phyloP scores from a whole-genome alignment of 805 yeast genomes.

The Barnettozyma wickerhamii region DNA sequence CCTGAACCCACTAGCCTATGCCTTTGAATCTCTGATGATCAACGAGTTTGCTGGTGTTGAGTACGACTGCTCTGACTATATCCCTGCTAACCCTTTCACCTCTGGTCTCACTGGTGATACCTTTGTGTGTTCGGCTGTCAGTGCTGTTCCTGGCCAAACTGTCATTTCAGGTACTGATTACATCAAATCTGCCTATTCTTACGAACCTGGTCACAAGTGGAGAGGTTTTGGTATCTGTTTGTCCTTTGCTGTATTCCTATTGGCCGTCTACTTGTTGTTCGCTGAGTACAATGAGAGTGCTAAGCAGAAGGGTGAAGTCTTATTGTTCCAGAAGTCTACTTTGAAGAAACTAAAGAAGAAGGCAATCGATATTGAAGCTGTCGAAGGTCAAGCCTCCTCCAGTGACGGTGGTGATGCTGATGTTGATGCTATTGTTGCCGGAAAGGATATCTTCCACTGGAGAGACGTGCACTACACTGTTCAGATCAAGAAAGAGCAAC shows the following conservation, averaged over 20 bases:
- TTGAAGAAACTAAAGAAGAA: constrained; percentile 43
- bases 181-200: constrained; percentile 40
- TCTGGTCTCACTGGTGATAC: constrained; percentile 17
- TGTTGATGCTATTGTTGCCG: constrained; percentile 28
- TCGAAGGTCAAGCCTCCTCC: too few relatives aligned
- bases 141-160: constrained; percentile 47
- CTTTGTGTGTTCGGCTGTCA: constrained; percentile 51
- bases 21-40: constrained; percentile 53
- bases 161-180: constrained; percentile 50
- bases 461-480: constrained; percentile 68
- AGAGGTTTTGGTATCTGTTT: constrained; percentile 59
- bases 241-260: constrained; percentile 52
- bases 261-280: constrained; percentile 45
- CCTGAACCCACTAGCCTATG: constrained; percentile 53
- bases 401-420: constrained; percentile 12
- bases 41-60: constrained; percentile 49
- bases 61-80: constrained; percentile 41
- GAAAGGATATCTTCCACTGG: constrained; percentile 69
- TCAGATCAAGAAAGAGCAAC: constrained; percentile 53
- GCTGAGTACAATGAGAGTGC: constrained; percentile 59
- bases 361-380: too few relatives aligned
- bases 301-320: constrained; percentile 66
- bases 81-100: constrained; percentile 35
- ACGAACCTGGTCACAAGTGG: constrained; percentile 49
- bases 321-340: constrained; percentile 51